Conservation (phyloP, 1,284 basidiomycete genomes). For the Blastosporella zonata region DNA sequence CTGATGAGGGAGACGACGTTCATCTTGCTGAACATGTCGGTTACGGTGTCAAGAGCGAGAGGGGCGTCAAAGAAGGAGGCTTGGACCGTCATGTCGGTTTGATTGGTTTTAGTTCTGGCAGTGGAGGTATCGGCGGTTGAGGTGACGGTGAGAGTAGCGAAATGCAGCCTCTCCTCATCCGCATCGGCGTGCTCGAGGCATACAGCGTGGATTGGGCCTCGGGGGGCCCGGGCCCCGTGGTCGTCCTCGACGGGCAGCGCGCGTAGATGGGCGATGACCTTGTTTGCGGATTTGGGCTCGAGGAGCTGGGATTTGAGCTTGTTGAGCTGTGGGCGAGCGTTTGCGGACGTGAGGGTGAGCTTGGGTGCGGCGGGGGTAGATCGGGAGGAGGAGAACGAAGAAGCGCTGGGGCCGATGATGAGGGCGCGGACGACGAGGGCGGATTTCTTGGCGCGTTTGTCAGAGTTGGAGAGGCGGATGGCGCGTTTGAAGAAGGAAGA, state of each 20-base stretch:
- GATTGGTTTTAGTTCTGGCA: neutral
- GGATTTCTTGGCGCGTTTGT: conserved; percentile 61
- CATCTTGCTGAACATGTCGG: conserved; percentile 50
- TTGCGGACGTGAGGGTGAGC: conserved; percentile 36
- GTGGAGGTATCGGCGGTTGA: neutral
- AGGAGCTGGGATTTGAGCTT: conserved; percentile 71
- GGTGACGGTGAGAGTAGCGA: conserved; percentile 29
- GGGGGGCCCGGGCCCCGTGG: conserved; percentile 25
- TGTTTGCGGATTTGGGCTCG: conserved; percentile 63
- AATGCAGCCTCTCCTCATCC: conserved; percentile 56
- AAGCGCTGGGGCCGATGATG: conserved; percentile 53
- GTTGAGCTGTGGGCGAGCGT: conserved; percentile 51
- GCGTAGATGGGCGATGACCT: conserved; percentile 65
- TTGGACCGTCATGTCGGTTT: neutral
- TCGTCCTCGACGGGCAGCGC: conserved; percentile 41
- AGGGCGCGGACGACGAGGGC: conserved; percentile 62
- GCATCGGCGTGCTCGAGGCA: conserved; percentile 61
- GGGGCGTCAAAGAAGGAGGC: conserved; percentile 36
- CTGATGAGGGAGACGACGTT: conserved; percentile 41
- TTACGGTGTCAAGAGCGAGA: conserved; percentile 49
- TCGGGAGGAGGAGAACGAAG: neutral
- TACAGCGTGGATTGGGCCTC: conserved; percentile 68
- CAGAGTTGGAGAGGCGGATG: conserved; percentile 37
- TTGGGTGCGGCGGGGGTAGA: conserved; percentile 34
- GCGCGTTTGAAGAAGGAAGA: conserved; percentile 34